These are phyloP conservation scores for Aspergillus fischeri DNA, from an alignment of 2,329 filamentous ascomycete species.

Conservation along the genomic window DNA sequence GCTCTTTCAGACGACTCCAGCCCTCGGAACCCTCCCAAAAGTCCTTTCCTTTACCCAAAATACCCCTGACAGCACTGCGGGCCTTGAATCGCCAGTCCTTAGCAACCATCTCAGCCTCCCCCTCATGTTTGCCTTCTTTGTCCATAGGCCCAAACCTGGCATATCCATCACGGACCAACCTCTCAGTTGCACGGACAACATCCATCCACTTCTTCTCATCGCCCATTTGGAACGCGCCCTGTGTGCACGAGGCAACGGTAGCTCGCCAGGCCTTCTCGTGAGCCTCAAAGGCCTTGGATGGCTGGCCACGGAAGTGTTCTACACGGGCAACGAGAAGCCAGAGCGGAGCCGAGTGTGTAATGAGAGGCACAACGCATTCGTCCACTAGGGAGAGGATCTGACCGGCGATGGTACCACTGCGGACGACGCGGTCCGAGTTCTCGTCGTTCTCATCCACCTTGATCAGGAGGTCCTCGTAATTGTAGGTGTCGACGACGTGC, in stretches of 20 bases:
- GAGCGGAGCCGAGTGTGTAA: slow-evolving; percentile 71
- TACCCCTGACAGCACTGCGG: slow-evolving; percentile 73
- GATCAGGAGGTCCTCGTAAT: slow-evolving; percentile 35
- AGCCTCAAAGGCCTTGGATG: slow-evolving; percentile 69
- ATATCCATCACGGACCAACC: slow-evolving; percentile 71
- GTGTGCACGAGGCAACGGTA: slow-evolving; percentile 46
- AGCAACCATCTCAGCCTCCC: slow-evolving; percentile 60
- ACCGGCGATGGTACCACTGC: slow-evolving; percentile 49
- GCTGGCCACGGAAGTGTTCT: slow-evolving; percentile 68
- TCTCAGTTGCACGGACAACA: slow-evolving; percentile 73
- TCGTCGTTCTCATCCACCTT: slow-evolving; percentile 31
- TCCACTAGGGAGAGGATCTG: slow-evolving; percentile 69
- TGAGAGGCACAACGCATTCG: slow-evolving; percentile 70
- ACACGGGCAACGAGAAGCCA: slow-evolving; percentile 72
- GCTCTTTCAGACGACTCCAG: slow-evolving; percentile 35
- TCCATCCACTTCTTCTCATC: slow-evolving; percentile 63
- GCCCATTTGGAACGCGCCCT: slow-evolving; percentile 48
- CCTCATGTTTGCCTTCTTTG: slow-evolving; percentile 50
- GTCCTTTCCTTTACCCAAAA: slow-evolving; percentile 77
- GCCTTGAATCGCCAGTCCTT: slow-evolving; percentile 86
- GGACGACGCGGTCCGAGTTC: slow-evolving; percentile 34
- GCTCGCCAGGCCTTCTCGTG: slow-evolving; percentile 89
- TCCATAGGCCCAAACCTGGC: slow-evolving; percentile 69
- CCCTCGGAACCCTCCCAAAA: slow-evolving; percentile 68
- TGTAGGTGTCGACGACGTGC: slow-evolving; percentile 57